These are phyloP conservation scores for Rhododendron ferrugineum DNA, from an alignment of 148 eudicot genomes.

Conservation along the genomic window DNA sequence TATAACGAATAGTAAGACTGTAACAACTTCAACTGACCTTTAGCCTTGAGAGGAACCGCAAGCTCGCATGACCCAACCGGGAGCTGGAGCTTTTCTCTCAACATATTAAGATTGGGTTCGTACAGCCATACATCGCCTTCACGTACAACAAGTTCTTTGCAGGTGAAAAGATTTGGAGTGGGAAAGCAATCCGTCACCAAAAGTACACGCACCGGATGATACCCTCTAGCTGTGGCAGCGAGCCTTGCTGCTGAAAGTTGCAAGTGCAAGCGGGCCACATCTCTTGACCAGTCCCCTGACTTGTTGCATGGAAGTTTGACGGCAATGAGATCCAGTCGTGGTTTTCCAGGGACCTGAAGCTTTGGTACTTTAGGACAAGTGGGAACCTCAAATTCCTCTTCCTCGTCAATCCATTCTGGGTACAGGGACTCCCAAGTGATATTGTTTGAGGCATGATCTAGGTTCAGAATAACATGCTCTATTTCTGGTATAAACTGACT, in stretches of 20 bases:
- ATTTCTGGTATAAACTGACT: conserved; percentile 57
- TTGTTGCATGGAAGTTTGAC: conserved; percentile 89
- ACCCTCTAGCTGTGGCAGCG: conserved; percentile 64
- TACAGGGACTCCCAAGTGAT: conserved; percentile 80
- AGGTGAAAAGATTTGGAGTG: conserved; percentile 72
- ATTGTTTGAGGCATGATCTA: conserved; percentile 44
- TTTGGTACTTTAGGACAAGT: conserved; percentile 64
- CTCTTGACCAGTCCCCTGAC: conserved; percentile 66
- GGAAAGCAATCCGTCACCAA: conserved; percentile 83
- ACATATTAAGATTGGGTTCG: conserved; percentile 53
- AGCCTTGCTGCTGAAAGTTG: conserved; percentile 83
- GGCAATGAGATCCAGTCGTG: conserved; percentile 74
- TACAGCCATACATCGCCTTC: conserved; percentile 78
- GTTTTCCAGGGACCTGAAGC: conserved; percentile 57
- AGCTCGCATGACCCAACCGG: conserved; percentile 98
- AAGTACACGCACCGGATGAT: conserved; percentile 60
- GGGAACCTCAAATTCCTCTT: conserved; percentile 78
- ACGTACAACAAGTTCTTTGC: conserved; percentile 68
- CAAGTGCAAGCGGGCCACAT: conserved; percentile 80
- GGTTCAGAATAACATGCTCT: conserved; percentile 58
- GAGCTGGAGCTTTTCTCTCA: conserved; percentile 76
- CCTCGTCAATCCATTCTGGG: conserved; percentile 99
- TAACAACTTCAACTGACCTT: conserved; percentile 43
- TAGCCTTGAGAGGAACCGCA: conserved; percentile 70
- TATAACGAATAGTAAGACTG: not conserved